Conservation (phyloP, 306 rosid genomes). For the Herpetospermum pedunculosum region DNA sequence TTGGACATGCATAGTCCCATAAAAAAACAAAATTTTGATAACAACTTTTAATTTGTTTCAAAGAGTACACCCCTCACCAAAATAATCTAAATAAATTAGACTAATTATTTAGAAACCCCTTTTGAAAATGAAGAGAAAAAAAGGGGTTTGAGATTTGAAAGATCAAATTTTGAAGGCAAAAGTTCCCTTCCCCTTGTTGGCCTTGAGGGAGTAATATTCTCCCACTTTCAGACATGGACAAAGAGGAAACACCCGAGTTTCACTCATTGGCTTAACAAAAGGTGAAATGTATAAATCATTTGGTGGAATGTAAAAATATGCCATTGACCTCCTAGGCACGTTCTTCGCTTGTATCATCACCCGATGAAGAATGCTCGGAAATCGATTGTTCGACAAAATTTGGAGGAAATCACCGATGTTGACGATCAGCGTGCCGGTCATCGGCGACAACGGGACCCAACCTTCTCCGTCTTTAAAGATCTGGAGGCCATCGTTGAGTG, state of each 20-base stretch:
- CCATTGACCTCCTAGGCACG: conserved; percentile 18
- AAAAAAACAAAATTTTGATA: no score
- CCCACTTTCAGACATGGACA: conserved; percentile 28
- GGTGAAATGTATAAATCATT: conserved; percentile 21
- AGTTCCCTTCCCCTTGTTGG: conserved; percentile 23
- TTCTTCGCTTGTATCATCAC: conserved; percentile 23
- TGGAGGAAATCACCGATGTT: conserved; percentile 41
- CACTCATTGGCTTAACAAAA: conserved; percentile 8
- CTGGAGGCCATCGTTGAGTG: conserved; percentile 21
- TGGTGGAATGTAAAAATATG: conserved; percentile 38
- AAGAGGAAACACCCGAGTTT: conserved; percentile 15
- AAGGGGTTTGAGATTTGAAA: not conserved
- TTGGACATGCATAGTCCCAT: no score
- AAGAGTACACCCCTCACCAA: no score
- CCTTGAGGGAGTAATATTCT: conserved; percentile 30
- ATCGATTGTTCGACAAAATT: conserved; percentile 26
- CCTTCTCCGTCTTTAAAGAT: conserved; percentile 11
- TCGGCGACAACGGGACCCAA: conserved; percentile 33
- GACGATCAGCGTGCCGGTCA: conserved; percentile 26
- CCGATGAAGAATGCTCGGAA: conserved; percentile 27
- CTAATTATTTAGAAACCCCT: not conserved
- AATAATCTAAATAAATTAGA: not conserved
- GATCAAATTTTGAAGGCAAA: not conserved
- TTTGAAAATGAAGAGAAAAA: not conserved
- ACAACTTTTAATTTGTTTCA: no score